Evolutionary conservation across 371 early-diverging fungal species (phyloP), one percentile per base, ranked within the genome.

Genomic region (Apophysomyces variabilis): DNA sequence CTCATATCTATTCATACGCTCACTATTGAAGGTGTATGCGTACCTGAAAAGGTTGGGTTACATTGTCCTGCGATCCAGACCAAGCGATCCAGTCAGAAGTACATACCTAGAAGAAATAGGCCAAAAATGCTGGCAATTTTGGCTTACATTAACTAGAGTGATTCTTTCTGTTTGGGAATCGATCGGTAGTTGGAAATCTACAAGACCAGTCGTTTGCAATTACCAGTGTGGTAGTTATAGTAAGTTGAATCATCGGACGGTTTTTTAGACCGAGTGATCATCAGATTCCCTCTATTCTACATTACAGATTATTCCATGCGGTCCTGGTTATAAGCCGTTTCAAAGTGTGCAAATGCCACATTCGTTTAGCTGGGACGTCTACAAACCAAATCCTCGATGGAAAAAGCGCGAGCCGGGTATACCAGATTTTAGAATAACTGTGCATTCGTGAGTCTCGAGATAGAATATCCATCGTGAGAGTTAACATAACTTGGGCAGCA

Each of bases 21-120:
- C 26, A 61, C 38, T n/a, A 13, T 14, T 7, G 14, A 18, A 76
- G 54, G 61, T 68, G 0, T 86, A 84, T 70, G 78, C 84, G 0
- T 85, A 84, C 66, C 65, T 86, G 1, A 85, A 85, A 58, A 73
- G 85, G 7, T 71, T 86, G 11, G 86, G 86, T 16, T 86, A 76
- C 56, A 77, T 79, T 58, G 84, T 84, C 8, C 63, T 3, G 36
- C 61, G 68, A 50, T 50, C 54, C 16, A 50, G 21, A 21, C 54
- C 4, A 11, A 3, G 32, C 18, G 45, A 32, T 9, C 50, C 38
- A 26, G 46, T 44, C 21, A 45, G 46, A 11, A 26, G 26, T 61
- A 21, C 11, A 7, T 45, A 18, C 14, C 37, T 26, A 38, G n/a
- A 35, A 44, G 9, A 4, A 1, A 9, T 50, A 26, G 54, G 54